A percentile compares a stretch with the other conserved stretches of the same genome.
Conservation (phyloP, 2,329 filamentous ascomycete species). For the Orbilia javanica region DNA sequence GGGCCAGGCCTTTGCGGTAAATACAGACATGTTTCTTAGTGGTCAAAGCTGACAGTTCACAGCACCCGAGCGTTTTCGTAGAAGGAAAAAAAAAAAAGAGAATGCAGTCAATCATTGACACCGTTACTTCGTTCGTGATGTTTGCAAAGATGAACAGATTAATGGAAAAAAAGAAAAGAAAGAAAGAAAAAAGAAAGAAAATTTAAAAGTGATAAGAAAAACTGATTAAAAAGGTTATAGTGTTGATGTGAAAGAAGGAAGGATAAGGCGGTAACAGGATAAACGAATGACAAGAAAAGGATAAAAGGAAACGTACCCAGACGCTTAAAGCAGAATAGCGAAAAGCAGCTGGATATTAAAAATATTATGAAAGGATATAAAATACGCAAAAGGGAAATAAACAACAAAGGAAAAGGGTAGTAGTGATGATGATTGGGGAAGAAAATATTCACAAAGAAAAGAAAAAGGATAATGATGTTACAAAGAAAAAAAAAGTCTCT, state of each 20-base stretch:
- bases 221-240: conserved; percentile 44
- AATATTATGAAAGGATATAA: conserved; percentile 49
- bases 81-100: conserved; percentile 11
- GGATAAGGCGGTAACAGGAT: conserved; percentile 38
- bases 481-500: conserved; percentile 54
- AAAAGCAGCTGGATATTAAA: conserved; percentile 43
- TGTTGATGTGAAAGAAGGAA: conserved; percentile 27
- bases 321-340: conserved; percentile 37
- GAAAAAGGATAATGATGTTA: conserved; percentile 39
- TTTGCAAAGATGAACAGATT: conserved; percentile 28
- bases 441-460: conserved; percentile 46
- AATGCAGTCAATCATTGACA: conserved; percentile 52
- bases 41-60: conserved; percentile 18
- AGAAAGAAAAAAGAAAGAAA: conserved; percentile 19
- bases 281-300: conserved; percentile 46
- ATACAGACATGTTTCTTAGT: conserved; percentile 33
- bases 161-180: conserved; percentile 18
- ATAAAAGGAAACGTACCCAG: conserved; percentile 43
- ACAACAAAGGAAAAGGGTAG: conserved; percentile 12
- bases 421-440: neutral
- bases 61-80: conserved; percentile 36
- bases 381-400: conserved; percentile 33
- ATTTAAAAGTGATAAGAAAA: conserved; percentile 27
- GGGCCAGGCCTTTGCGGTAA: conserved; percentile 42
- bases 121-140: conserved; percentile 56